phyloP scores from a whole-genome alignment of 495 filamentous ascomycete genomes.

The Penicillium maclennaniae region DNA sequence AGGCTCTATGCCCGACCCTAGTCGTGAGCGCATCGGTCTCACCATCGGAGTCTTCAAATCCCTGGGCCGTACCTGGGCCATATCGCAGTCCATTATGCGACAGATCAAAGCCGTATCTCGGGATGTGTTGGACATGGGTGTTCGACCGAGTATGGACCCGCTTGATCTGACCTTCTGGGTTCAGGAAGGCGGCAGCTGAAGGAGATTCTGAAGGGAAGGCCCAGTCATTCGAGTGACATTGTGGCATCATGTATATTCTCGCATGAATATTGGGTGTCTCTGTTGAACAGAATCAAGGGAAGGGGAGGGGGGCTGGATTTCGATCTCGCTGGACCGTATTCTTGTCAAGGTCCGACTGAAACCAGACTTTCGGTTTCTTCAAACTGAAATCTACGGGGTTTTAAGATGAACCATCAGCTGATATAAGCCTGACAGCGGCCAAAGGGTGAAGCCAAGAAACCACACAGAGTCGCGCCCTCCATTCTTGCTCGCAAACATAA shows the following conservation, averaged over 20 bases:
- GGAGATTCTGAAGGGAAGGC: neutral
- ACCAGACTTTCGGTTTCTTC: neutral
- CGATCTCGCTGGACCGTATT: too few relatives aligned
- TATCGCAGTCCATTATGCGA: slow-evolving; percentile 65
- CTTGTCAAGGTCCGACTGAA: too few relatives aligned
- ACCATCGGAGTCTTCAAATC: slow-evolving; percentile 80
- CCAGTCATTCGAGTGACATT: neutral
- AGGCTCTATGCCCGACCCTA: slow-evolving; percentile 63
- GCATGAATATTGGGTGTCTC: too few relatives aligned
- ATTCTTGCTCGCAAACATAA: neutral
- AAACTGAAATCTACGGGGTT: neutral
- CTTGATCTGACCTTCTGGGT: slow-evolving; percentile 43
- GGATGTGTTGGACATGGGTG: slow-evolving; percentile 44
- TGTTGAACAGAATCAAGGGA: too few relatives aligned
- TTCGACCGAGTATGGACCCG: slow-evolving; percentile 42
- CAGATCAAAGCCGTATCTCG: slow-evolving; percentile 60
- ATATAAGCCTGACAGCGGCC: neutral
- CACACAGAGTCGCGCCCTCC: neutral
- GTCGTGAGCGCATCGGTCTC: slow-evolving; percentile 71
- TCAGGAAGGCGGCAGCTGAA: slow-evolving; percentile 23
- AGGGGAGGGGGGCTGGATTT: too few relatives aligned
- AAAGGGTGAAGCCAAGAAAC: neutral
- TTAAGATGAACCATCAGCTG: neutral
- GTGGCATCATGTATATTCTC: too few relatives aligned
- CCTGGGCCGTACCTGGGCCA: slow-evolving; percentile 70